phyloP scores from a whole-genome alignment of 1,284 basidiomycete species.

The Microbotryum violaceum region DNA sequence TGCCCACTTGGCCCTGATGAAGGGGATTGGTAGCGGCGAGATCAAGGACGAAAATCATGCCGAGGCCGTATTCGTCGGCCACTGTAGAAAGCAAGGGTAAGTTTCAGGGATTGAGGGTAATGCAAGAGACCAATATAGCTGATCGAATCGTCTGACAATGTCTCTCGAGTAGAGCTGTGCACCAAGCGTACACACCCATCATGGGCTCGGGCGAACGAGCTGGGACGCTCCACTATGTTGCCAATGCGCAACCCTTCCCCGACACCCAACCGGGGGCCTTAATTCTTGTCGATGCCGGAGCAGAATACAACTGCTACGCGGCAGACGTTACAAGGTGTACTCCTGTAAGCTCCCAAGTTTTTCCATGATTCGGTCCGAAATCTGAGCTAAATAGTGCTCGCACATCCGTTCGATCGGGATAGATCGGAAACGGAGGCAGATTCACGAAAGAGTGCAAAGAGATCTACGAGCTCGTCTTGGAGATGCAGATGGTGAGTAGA shows the following conservation, averaged over 20 bases:
- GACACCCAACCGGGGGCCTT: slow-evolving; percentile 31
- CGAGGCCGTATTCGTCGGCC: slow-evolving; percentile 81
- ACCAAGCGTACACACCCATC: slow-evolving; percentile 83
- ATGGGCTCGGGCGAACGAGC: slow-evolving; percentile 74
- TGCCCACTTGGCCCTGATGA: slow-evolving; percentile 77
- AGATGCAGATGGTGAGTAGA: slow-evolving; percentile 69
- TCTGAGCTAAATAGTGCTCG: slow-evolving; percentile 41
- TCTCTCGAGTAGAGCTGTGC: slow-evolving; percentile 53
- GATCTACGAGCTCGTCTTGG: slow-evolving; percentile 74
- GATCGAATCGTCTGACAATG: neutral
- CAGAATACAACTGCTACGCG: slow-evolving; percentile 76
- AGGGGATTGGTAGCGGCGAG: slow-evolving; percentile 57
- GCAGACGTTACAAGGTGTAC: slow-evolving; percentile 54
- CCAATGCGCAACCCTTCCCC: slow-evolving; percentile 43
- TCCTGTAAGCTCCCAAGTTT: slow-evolving; percentile 3
- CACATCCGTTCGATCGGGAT: slow-evolving; percentile 39
- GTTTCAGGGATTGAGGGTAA: slow-evolving; percentile 32
- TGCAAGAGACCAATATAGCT: slow-evolving; percentile 2
- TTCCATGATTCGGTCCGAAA: slow-evolving; percentile 6
- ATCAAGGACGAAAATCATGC: slow-evolving; percentile 84
- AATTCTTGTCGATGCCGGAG: slow-evolving; percentile 82
- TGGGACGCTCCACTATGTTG: slow-evolving; percentile 70
- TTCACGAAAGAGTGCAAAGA: slow-evolving; percentile 68
- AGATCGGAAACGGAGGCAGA: slow-evolving; percentile 73
- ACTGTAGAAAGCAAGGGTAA: slow-evolving; percentile 73